These are phyloP conservation scores for Magnaporthiopsis rhizophila DNA, from an alignment of 2,329 filamentous ascomycete species.

Conservation along the genomic window DNA sequence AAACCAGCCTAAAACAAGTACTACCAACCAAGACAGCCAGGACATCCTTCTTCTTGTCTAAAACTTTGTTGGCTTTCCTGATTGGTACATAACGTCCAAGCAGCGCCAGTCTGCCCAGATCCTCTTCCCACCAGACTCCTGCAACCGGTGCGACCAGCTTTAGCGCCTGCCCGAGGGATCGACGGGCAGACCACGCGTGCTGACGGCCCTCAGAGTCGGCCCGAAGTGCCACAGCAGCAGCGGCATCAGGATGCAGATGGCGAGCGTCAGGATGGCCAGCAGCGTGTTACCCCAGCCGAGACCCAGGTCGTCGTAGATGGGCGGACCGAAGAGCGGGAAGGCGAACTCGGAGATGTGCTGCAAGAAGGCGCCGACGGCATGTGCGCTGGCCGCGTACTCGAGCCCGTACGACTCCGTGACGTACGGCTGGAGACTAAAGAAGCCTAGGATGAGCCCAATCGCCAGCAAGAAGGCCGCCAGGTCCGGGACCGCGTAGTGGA, in stretches of 20 bases:
- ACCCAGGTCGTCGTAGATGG: conserved; percentile 33
- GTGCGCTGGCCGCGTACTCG: conserved; percentile 36
- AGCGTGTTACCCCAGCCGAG: conserved; percentile 34
- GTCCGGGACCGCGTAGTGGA: conserved; percentile 38
- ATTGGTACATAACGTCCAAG: background rate
- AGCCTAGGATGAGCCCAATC: conserved; percentile 29
- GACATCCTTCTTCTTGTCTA: background rate
- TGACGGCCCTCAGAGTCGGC: conserved; percentile 22
- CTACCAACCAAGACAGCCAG: background rate
- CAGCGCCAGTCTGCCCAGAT: background rate
- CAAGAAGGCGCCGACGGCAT: conserved; percentile 35
- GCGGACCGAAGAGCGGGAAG: conserved; percentile 42
- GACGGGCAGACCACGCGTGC: background rate
- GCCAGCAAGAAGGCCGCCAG: conserved; percentile 32
- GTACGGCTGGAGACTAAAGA: conserved; percentile 38
- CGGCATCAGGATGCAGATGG: conserved; percentile 31
- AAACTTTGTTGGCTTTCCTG: background rate
- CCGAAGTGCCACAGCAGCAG: conserved; percentile 38
- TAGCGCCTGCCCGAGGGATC: background rate
- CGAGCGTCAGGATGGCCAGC: conserved; percentile 35
- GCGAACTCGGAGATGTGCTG: conserved; percentile 41
- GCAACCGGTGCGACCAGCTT: too few relatives aligned
- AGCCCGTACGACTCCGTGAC: conserved; percentile 36
- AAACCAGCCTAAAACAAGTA: background rate
- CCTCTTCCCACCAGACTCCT: too few relatives aligned